These are phyloP conservation scores for Lophiotrema nucula DNA, from an alignment of 495 filamentous ascomycete genomes.

Conservation along the genomic window DNA sequence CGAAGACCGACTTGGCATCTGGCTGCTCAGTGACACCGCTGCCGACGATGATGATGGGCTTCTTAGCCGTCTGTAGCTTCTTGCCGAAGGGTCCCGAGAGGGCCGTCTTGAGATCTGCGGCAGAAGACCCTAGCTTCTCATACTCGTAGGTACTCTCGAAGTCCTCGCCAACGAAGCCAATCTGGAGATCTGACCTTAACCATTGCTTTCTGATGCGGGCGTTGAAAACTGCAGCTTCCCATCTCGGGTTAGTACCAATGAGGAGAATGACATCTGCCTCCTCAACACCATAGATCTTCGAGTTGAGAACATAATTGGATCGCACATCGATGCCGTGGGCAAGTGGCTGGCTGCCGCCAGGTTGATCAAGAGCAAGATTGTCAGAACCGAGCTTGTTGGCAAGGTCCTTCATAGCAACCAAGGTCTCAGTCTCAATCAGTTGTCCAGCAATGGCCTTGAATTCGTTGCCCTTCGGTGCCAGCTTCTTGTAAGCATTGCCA, in stretches of 20 bases:
- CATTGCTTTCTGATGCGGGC: constrained; percentile 97
- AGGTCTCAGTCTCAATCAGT: constrained; percentile 82
- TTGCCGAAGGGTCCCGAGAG: constrained; percentile 86
- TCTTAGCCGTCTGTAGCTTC: constrained; percentile 82
- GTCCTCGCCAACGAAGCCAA: constrained; percentile 85
- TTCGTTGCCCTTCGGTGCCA: constrained; percentile 81
- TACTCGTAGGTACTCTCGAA: constrained; percentile 94
- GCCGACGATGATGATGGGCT: constrained; percentile 93
- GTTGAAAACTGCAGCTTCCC: constrained; percentile 92
- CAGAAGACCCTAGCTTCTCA: constrained; percentile 78
- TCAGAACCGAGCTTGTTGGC: constrained; percentile 94
- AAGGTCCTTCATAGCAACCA: constrained; percentile 95
- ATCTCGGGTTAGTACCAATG: constrained; percentile 88
- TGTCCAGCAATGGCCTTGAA: constrained; percentile 94
- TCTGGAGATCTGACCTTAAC: constrained; percentile 88
- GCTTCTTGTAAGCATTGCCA: constrained; percentile 66
- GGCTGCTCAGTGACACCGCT: constrained; percentile 83
- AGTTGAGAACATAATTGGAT: constrained; percentile 95
- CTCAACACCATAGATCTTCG: constrained; percentile 86
- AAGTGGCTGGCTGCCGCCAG: constrained; percentile 74
- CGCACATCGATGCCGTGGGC: constrained; percentile 93
- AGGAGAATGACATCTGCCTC: constrained; percentile 90
- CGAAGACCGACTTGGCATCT: constrained; percentile 89
- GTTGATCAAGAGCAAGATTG: constrained; percentile 90
- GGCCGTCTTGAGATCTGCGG: constrained; percentile 74